These are phyloP conservation scores for Baorangia bicolor DNA, from an alignment of 768 basidiomycete species.

Conservation along the genomic window DNA sequence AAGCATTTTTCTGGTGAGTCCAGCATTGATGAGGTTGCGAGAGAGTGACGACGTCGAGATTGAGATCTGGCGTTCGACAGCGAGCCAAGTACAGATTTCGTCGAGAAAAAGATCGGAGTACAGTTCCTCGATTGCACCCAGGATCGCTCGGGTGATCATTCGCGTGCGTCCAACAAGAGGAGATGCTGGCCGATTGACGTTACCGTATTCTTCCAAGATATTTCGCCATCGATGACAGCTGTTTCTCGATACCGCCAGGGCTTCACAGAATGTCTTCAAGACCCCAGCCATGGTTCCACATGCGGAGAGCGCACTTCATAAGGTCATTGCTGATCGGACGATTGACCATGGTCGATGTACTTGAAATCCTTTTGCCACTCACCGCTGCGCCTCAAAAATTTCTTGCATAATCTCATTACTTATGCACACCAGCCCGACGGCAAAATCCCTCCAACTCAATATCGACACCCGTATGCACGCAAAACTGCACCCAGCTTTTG, in stretches of 20 bases:
- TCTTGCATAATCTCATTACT: too few relatives aligned
- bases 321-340: background rate
- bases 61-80: conserved; percentile 20
- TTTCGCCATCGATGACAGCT: conserved; percentile 28
- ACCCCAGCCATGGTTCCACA: background rate
- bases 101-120: conserved; percentile 7
- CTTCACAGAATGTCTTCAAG: background rate
- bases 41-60: conserved; percentile 20
- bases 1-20: background rate
- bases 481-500: background rate
- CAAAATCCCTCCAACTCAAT: too few relatives aligned
- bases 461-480: background rate
- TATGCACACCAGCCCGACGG: too few relatives aligned
- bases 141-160: conserved; percentile 16
- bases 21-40: conserved; percentile 11
- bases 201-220: conserved; percentile 20
- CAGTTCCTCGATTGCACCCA: conserved; percentile 22
- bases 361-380: too few relatives aligned
- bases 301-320: background rate
- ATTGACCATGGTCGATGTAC: background rate
- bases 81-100: conserved; percentile 3
- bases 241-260: conserved; percentile 17
- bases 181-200: conserved; percentile 16
- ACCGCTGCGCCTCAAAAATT: too few relatives aligned
- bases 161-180: conserved; percentile 20